phyloP scores from a whole-genome alignment of 192 early-diverging fungal species.

The Coemansia sp. region DNA sequence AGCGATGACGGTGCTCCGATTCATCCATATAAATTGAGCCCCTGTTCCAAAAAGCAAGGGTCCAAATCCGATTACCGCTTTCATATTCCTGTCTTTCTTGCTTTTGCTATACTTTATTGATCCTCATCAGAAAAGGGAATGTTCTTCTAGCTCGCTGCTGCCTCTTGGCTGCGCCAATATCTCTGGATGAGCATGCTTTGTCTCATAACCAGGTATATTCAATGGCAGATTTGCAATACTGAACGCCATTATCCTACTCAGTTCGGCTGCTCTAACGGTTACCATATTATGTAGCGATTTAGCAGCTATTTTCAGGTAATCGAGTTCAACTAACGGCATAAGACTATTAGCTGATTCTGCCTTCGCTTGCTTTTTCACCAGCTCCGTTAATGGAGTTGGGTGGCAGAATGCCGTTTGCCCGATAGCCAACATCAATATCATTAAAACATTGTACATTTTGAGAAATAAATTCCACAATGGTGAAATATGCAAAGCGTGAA shows the following conservation, averaged over 20 bases:
- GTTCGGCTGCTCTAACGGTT: background rate
- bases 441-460: background rate
- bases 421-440: background rate
- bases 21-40: no score
- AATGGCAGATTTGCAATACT: constrained; percentile 21
- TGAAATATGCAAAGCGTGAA: background rate
- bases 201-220: background rate
- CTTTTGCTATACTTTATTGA: no score
- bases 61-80: no score
- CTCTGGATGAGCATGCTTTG: constrained; percentile 3
- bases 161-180: background rate
- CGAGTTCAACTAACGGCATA: constrained; percentile 14
- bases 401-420: background rate
- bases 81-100: no score
- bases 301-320: constrained; percentile 16
- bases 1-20: no score
- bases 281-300: constrained; percentile 1
- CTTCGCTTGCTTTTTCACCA: background rate
- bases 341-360: background rate
- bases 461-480: background rate
- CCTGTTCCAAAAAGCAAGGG: no score
- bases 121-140: no score
- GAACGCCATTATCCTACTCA: constrained; percentile 15
- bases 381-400: background rate
- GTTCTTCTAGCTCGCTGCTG: background rate